Base-by-base conservation (phyloP, 495 filamentous ascomycete species). In the Neurospora intermedia region DNA sequence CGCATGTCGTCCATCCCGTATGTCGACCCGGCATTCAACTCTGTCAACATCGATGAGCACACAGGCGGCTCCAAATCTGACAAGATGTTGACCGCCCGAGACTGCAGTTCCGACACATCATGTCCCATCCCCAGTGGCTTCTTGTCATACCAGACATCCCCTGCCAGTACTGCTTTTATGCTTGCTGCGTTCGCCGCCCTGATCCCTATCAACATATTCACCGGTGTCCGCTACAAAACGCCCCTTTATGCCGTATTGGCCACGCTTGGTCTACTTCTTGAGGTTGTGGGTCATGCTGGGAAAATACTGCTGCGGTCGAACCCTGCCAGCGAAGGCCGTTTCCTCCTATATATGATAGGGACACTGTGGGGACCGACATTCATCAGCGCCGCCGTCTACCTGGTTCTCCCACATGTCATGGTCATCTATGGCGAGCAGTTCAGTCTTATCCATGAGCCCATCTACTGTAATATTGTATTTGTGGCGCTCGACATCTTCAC, bases 211-310 rank as follows among this genome's bases (percentile, higher is more conserved):
- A 76, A 78, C 31, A 43, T 84, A 6, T 82, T 75, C 66, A 73
- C 81, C 5, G 84, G 81, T 4, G 71, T 83, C 69, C 83, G 79
- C 16, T 83, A 82, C 73, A 79, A 71, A 70, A 81, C 79, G 27
- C 74, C 73, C 0, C 54, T 80, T 3, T 83, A 83, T 73, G 71
- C 81, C 2, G 77, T 76, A 6, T 43, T 77, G 10, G 70, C 85
- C 11, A 69, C 77, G 6, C 77, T 76, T 3, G 83, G 83, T 0
- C 75, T 85, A 13, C 74, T 80, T 3, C 69, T 83, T 6, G 83
- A 84, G 38, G 77, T 83, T 35, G 54, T 82, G 38, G 83, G 83
- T 43, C 85, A 85, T 72, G 75, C 81, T 38, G 83, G 80, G 6
- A 78, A 81, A 69, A 54, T 85, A 20, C 69, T 86, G 66, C 76